Evolutionary conservation across 139 green algal species (phyloP).

Genomic region (Coelastrella sp.): DNA sequence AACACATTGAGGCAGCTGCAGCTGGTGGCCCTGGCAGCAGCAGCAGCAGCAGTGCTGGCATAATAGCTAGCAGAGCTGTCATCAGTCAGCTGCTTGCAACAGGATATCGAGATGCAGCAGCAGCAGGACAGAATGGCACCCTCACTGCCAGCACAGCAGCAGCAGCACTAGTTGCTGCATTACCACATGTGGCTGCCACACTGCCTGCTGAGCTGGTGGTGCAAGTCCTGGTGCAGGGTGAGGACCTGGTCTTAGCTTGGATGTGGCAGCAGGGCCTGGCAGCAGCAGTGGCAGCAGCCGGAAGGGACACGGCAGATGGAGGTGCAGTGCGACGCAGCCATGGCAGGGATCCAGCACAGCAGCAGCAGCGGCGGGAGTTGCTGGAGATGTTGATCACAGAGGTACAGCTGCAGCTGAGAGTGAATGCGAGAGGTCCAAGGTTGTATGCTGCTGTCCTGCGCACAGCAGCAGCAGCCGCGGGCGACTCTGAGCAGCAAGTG

Average conservation of each 20-base stretch:
- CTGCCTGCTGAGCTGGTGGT: neutral
- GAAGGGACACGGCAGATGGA: too few relatives aligned
- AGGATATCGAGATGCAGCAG: neutral
- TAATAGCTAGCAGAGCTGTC: neutral
- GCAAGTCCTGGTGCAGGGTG: constrained; percentile 8
- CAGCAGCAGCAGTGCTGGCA: neutral
- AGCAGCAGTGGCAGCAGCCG: neutral
- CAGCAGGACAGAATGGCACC: neutral
- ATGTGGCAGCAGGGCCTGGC: neutral
- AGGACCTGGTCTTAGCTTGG: neutral
- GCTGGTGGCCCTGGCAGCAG: neutral
- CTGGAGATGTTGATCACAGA: neutral
- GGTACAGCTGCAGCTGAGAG: constrained; percentile 29
- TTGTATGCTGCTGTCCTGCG: neutral
- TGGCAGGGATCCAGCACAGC: too few relatives aligned
- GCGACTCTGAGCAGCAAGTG: neutral
- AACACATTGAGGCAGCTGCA: too few relatives aligned
- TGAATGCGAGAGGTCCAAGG: constrained; percentile 28
- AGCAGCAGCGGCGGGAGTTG: constrained; percentile 25
- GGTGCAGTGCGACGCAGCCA: too few relatives aligned
- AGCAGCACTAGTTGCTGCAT: neutral
- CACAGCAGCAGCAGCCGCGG: neutral
- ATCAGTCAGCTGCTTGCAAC: neutral
- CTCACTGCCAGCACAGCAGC: neutral
- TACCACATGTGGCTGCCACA: neutral